Conservation (phyloP, 176 grass and related monocot genomes). For the Rhynchospora pubera region DNA sequence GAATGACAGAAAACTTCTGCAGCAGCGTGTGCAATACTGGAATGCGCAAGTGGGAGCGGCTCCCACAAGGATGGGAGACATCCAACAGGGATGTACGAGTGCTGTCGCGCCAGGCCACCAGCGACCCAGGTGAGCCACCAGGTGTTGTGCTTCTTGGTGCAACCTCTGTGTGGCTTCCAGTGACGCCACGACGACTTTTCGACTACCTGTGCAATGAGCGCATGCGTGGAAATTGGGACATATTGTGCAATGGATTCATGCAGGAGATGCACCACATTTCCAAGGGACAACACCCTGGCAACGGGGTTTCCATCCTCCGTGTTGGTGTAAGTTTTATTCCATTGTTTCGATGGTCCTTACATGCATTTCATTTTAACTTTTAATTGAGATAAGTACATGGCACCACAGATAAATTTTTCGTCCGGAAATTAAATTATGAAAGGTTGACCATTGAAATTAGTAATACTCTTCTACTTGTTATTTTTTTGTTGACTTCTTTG, state of each 20-base stretch:
- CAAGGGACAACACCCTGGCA: conserved; percentile 31
- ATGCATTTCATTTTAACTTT: not conserved
- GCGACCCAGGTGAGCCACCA: conserved; percentile 67
- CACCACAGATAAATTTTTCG: not conserved
- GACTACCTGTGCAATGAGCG: conserved; percentile 64
- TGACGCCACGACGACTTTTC: conserved; percentile 51
- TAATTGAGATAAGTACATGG: not conserved
- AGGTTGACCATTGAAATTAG: not conserved
- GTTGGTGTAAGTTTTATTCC: conserved; percentile 34
- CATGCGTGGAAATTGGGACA: conserved; percentile 76
- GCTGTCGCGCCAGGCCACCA: conserved; percentile 57
- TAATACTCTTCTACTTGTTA: not conserved
- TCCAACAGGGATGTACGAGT: conserved; percentile 62
- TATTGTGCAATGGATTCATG: conserved; percentile 61
- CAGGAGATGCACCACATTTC: conserved; percentile 22
- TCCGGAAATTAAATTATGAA: not conserved
- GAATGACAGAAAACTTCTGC: conserved; percentile 82
- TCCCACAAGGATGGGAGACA: conserved; percentile 38
- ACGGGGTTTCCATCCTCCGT: conserved; percentile 42
- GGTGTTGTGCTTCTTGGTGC: conserved; percentile 77
- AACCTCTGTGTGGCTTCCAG: conserved; percentile 74
- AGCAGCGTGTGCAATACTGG: conserved; percentile 58
- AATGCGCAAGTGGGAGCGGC: conserved; percentile 62
- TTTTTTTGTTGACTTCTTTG: not conserved
- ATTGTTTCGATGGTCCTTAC: not conserved